phyloP scores from a whole-genome alignment of 352 stramenopile genomes.

The Phytophthora syringae region DNA sequence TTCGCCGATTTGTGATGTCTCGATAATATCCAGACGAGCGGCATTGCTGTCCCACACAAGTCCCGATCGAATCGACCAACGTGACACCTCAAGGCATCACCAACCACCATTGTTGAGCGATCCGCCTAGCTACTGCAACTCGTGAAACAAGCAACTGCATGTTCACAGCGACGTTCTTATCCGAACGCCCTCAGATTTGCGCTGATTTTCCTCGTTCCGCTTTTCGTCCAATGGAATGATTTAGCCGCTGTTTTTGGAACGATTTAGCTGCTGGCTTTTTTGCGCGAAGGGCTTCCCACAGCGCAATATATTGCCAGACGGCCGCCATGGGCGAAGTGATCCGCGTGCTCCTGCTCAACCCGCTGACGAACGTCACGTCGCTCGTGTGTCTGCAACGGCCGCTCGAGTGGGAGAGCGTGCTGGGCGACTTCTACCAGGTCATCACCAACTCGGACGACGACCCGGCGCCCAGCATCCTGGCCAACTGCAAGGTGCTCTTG shows the following conservation, averaged over 20 bases:
- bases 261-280: constrained; percentile 38
- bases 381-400: constrained; percentile 84
- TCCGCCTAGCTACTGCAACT: too few relatives aligned
- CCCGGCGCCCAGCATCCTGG: constrained; percentile 55
- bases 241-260: not conserved
- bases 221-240: constrained; percentile 6
- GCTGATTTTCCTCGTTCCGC: not conserved
- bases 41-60: too few relatives aligned
- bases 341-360: constrained; percentile 82
- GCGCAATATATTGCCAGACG: constrained; percentile 16
- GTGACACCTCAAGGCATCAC: too few relatives aligned
- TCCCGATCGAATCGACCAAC: too few relatives aligned
- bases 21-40: constrained; percentile 17
- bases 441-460: constrained; percentile 86
- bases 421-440: constrained; percentile 84
- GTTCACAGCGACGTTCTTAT: too few relatives aligned
- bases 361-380: constrained; percentile 65
- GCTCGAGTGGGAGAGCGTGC: constrained; percentile 77
- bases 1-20: constrained; percentile 12
- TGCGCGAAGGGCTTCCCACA: constrained; percentile 29
- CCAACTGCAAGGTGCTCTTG: constrained; percentile 77
- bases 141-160: too few relatives aligned
- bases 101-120: too few relatives aligned
- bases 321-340: constrained; percentile 75
- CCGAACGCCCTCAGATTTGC: too few relatives aligned